Conservation (phyloP, 2,329 filamentous ascomycete species). For the Herpomyces periplanetae region DNA sequence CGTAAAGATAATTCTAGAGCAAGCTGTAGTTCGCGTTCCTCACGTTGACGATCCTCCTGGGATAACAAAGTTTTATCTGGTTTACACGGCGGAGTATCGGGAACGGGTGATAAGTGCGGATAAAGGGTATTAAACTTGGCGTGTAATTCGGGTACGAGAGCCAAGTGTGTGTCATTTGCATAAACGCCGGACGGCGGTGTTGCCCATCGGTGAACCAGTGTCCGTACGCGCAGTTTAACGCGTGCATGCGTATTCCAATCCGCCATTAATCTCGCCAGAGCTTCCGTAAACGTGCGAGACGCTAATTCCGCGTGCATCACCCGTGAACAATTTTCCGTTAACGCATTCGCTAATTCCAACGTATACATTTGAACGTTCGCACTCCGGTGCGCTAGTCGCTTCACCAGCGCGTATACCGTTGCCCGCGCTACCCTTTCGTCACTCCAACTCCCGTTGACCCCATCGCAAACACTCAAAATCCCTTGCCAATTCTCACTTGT, state of each 20-base stretch:
- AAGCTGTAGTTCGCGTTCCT: conserved; percentile 90
- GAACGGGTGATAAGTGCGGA: conserved; percentile 15
- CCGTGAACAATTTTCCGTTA: conserved; percentile 64
- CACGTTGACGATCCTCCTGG: conserved; percentile 54
- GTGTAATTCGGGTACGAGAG: not conserved
- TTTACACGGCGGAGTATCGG: conserved; percentile 68
- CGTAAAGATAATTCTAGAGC: conserved; percentile 67
- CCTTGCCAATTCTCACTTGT: conserved; percentile 47
- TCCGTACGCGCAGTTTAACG: not conserved
- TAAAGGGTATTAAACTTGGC: conserved; percentile 3
- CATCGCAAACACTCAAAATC: conserved; percentile 10
- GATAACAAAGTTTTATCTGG: conserved; percentile 75
- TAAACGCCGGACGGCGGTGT: conserved; percentile 1
- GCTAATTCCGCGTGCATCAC: conserved; percentile 60
- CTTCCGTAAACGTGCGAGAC: conserved; percentile 71
- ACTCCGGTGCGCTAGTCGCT: conserved; percentile 61
- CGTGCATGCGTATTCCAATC: conserved; percentile 22
- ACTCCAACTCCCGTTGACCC: conserved; percentile 4
- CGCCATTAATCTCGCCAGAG: conserved; percentile 51
- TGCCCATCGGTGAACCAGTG: conserved; percentile 1
- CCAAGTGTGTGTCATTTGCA: conserved; percentile 3
- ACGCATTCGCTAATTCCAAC: conserved; percentile 56
- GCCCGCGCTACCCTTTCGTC: not conserved
- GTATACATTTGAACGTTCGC: conserved; percentile 88
- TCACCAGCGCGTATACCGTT: conserved; percentile 49